These are phyloP conservation scores for Osmozyma mogii DNA, from an alignment of 805 yeast genomes.

Conservation along the genomic window DNA sequence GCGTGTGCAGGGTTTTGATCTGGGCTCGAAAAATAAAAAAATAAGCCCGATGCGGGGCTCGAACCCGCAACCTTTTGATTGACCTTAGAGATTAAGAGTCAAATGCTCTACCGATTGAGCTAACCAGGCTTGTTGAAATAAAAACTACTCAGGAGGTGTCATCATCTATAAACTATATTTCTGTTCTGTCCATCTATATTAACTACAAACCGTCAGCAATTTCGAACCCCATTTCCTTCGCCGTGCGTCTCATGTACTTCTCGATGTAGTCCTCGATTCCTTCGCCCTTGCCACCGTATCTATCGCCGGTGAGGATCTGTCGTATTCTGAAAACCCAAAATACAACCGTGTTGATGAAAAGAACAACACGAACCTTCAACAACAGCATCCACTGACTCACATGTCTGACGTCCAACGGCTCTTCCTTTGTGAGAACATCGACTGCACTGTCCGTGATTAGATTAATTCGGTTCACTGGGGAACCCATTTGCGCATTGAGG, in stretches of 20 bases:
- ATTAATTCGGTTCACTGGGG: conserved; percentile 69
- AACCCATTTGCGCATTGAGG: conserved; percentile 53
- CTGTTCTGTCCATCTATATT: conserved; percentile 1
- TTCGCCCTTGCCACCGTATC: conserved; percentile 21
- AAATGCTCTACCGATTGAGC: conserved; percentile 17
- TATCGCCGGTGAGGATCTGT: conserved; percentile 26
- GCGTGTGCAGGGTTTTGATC: no score
- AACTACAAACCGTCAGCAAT: conserved; percentile 4
- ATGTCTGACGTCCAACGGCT: conserved; percentile 7
- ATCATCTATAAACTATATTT: conserved; percentile 1
- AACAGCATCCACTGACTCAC: conserved; percentile 10
- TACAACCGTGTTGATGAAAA: conserved; percentile 22
- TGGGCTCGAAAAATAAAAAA: conserved; percentile 5
- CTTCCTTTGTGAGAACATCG: conserved; percentile 3
- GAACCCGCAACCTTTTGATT: conserved; percentile 17
- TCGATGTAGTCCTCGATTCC: conserved; percentile 43
- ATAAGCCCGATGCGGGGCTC: conserved; percentile 17
- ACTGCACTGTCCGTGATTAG: conserved; percentile 53
- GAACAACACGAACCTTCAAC: conserved; percentile 15
- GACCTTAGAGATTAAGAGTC: conserved; percentile 15
- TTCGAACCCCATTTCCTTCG: conserved; percentile 37
- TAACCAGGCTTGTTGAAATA: conserved; percentile 10
- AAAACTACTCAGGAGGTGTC: neutral
- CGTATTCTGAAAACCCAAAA: conserved; percentile 25
- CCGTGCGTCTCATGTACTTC: conserved; percentile 33